phyloP scores from a whole-genome alignment of 345 rosid species.

The Orychophragmus violaceus region DNA sequence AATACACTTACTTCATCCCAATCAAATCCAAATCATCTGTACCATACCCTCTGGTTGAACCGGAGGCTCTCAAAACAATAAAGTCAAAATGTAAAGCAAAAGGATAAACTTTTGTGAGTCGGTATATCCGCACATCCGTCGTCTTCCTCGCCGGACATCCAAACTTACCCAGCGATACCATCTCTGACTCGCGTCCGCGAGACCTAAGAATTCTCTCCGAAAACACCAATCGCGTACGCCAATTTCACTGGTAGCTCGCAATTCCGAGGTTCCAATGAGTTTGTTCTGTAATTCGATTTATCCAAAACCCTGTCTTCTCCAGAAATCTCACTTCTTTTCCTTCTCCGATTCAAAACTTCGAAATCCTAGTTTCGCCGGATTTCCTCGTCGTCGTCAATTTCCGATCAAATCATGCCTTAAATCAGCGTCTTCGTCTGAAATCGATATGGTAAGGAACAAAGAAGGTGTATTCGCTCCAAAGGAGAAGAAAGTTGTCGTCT shows the following conservation, averaged over 20 bases:
- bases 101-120: no score
- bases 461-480: slow-evolving; percentile 65
- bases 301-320: slow-evolving; percentile 25
- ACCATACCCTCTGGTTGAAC: no score
- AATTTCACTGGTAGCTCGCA: background rate
- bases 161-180: background rate
- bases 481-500: slow-evolving; percentile 63
- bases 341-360: slow-evolving; percentile 1
- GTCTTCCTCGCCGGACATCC: background rate
- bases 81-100: no score
- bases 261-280: slow-evolving; percentile 26
- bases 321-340: slow-evolving; percentile 25
- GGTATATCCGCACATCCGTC: background rate
- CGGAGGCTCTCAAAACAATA: no score
- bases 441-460: slow-evolving; percentile 79
- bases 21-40: background rate
- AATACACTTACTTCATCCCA: no score
- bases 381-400: slow-evolving; percentile 13
- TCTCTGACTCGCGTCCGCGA: background rate
- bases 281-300: slow-evolving; percentile 35
- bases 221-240: background rate
- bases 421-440: slow-evolving; percentile 42
- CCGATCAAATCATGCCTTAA: slow-evolving; percentile 27
- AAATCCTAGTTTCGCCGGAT: background rate
- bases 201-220: no score